phyloP scores from a whole-genome alignment of 2,329 filamentous ascomycete species.

The Xylariaceae sp. region DNA sequence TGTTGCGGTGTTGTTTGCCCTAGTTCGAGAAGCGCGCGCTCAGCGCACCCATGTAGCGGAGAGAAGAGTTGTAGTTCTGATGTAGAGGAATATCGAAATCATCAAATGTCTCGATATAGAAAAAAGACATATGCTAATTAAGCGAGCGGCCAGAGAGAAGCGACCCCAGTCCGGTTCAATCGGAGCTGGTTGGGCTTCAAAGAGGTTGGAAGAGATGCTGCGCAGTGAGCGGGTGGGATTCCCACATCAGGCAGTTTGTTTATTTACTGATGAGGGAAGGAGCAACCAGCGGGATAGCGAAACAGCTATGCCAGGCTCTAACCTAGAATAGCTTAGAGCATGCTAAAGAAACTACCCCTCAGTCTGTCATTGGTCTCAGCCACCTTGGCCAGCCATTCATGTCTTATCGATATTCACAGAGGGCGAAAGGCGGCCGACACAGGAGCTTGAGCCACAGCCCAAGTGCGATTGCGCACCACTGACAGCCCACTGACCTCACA shows the following conservation, averaged over 20 bases:
- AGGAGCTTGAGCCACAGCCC: no score
- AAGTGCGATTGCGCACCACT: no score
- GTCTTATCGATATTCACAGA: no score
- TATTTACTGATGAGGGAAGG: conserved; percentile 27
- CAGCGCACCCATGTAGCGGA: conserved; percentile 23
- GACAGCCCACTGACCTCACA: neutral
- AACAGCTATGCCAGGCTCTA: neutral
- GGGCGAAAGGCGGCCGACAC: no score
- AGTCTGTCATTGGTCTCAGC: neutral
- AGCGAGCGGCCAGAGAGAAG: conserved; percentile 14
- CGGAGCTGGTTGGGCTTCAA: conserved; percentile 10
- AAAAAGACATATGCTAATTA: conserved; percentile 12
- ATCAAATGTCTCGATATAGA: conserved; percentile 7
- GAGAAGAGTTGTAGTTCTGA: conserved; percentile 11
- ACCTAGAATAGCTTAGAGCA: no score
- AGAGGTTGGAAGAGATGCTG: conserved; percentile 8
- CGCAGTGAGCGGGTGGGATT: neutral
- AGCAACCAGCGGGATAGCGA: conserved; percentile 11
- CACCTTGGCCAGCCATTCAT: no score
- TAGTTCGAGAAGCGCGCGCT: conserved; percentile 14
- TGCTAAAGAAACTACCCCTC: neutral
- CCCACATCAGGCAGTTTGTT: conserved; percentile 33
- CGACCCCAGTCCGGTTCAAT: conserved; percentile 19
- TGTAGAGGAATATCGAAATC: conserved; percentile 13
- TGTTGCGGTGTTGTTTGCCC: neutral